Base-by-base conservation (phyloP, 106 monocot genomes). In the Xerophyta viscosa region DNA sequence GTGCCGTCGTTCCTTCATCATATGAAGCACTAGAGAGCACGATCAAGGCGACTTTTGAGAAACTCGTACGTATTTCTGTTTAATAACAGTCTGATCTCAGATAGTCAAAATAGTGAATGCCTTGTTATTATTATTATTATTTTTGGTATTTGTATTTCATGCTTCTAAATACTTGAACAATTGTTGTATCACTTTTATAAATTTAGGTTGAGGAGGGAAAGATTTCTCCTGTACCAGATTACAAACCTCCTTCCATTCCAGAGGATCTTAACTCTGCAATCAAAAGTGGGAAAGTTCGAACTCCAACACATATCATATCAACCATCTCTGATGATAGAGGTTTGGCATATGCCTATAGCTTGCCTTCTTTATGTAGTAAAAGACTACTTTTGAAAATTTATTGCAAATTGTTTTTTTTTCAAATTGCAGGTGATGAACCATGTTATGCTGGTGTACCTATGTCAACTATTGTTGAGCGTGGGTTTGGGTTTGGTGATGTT, bases 251-350 rank as follows among this genome's bases (percentile, higher is more conserved):
- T 63, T 81, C 54, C 29, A 96, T 96, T 62, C 96, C 96, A 15
- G 96, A 96, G 71, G 96, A 96, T 74, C 78, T 96, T 20, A 82
- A 65, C 23, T 61, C 47, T 54, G 96, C 88, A 27, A 96, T 96
- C 13, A 89, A 89, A 72, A 96, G 85, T 64, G 96, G 96, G 52
- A 96, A 96, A 65, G 96, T 96, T 31, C 78, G 88, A 15, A 88
- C 96, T 14, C 96, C 96, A 36, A 96, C 96, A 54, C 96, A 96
- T 68, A 89, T 96, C 37, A 86, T 96, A 57, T 96, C 96, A 45
- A 96, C 96, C 8, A 96, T 96, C 56, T 85, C 96, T 39, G 96
- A 96, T 60, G 96, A 96, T 31, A 81, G 96, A 96, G 96, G 96
- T 96, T 65, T 68, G 67, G 50, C 59, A 54, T 4, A 50, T 42